phyloP scores from a whole-genome alignment of 1,284 basidiomycete genomes.

The Malassezia slooffiae region DNA sequence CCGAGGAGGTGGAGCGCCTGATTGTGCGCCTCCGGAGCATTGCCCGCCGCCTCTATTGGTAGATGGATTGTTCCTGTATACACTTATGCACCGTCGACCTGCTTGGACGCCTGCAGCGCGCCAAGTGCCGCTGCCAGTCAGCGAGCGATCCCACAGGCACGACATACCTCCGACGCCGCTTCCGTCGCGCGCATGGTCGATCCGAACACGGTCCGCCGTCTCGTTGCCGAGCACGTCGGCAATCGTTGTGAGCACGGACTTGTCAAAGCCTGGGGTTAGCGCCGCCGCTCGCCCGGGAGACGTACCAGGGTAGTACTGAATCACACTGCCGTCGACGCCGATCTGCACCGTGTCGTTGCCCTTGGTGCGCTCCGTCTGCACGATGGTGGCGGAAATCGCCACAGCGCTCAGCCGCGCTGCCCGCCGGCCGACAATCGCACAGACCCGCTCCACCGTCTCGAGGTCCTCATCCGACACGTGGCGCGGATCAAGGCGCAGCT shows the following conservation, averaged over 20 bases:
- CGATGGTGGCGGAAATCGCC: conserved; percentile 72
- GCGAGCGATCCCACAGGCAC: too few relatives aligned
- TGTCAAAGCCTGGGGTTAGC: too few relatives aligned
- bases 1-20: conserved; percentile 27
- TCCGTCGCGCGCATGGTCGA: conserved; percentile 90
- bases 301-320: conserved; percentile 57
- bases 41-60: not conserved
- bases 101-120: conserved; percentile 31
- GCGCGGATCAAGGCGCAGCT: too few relatives aligned
- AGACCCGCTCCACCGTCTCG: conserved; percentile 70
- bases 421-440: conserved; percentile 64
- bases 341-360: conserved; percentile 44
- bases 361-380: conserved; percentile 58
- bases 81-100: too few relatives aligned
- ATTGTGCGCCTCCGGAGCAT: conserved; percentile 16
- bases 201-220: conserved; percentile 66
- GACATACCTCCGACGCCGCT: conserved; percentile 91
- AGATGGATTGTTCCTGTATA: not conserved
- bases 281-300: too few relatives aligned
- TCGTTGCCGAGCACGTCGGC: conserved; percentile 64
- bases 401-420: conserved; percentile 73
- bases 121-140: conserved; percentile 29
- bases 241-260: conserved; percentile 62
- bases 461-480: conserved; percentile 51
- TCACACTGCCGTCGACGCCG: conserved; percentile 53